A percentile compares a stretch with the other conserved stretches of the same genome.
Conservation (phyloP, 2,329 filamentous ascomycete species). For the Trichoderma sp. region DNA sequence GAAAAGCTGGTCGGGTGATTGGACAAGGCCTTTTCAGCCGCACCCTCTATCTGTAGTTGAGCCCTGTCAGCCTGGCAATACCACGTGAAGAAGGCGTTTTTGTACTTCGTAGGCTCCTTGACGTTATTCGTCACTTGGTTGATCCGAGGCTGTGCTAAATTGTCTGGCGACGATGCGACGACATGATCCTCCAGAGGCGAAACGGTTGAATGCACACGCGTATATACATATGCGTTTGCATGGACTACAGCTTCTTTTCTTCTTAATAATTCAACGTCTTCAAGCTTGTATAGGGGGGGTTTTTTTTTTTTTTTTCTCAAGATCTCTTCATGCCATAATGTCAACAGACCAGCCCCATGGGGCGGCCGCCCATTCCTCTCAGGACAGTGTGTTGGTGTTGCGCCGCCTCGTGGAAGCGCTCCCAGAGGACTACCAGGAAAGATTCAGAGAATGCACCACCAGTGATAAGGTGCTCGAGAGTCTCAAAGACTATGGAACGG, state of each 20-base stretch:
- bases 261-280: not conserved
- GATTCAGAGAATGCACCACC: not conserved
- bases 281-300: fast-evolving
- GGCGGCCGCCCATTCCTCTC: not conserved
- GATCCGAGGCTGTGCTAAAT: not conserved
- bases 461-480: not conserved
- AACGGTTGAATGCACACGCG: not conserved
- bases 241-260: not conserved
- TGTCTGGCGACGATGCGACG: not conserved
- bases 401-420: not conserved
- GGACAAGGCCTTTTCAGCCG: not conserved
- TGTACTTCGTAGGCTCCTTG: too few species aligned
- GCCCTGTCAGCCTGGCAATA: not conserved
- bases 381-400: not conserved
- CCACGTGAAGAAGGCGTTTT: too few species aligned
- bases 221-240: not conserved
- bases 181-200: not conserved
- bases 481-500: not conserved
- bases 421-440: not conserved
- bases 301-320: not conserved
- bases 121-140: not conserved
- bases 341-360: not conserved
- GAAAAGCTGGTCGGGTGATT: not conserved
- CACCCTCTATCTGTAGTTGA: not conserved
- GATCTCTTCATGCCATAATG: not conserved